Percentiles rank a stretch among this genome's conserved stretches.
phyloP scores from a whole-genome alignment of 192 early-diverging fungal species.

The Backusella macrospora region DNA sequence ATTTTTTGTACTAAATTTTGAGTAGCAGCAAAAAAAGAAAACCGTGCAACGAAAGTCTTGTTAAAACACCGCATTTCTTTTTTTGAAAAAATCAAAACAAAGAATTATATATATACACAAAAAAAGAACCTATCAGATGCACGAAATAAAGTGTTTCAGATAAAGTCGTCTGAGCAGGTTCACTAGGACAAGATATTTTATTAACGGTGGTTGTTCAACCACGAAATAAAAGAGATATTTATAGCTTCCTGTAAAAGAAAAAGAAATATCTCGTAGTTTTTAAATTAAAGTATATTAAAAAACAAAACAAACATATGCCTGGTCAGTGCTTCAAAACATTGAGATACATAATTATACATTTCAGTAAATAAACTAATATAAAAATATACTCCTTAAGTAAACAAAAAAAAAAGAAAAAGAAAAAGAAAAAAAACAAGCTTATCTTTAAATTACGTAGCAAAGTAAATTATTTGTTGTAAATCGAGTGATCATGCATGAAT shows the following conservation, averaged over 20 bases:
- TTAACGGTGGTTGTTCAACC: neutral
- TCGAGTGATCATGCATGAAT: conserved; percentile 8
- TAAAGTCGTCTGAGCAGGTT: neutral
- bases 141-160: conserved; percentile 10
- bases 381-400: conserved; percentile 8
- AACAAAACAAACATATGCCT: conserved; percentile 15
- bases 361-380: conserved; percentile 14
- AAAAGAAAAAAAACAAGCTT: neutral
- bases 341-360: conserved; percentile 10
- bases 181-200: conserved; percentile 11
- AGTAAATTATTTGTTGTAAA: neutral
- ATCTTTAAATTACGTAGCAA: conserved; percentile 1
- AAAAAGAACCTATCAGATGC: conserved; percentile 12
- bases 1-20: neutral
- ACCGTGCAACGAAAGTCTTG: neutral
- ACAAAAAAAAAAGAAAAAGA: neutral
- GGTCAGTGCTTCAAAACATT: conserved; percentile 17
- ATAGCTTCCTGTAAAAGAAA: neutral
- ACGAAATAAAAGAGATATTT: neutral
- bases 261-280: neutral
- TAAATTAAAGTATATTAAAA: conserved; percentile 15
- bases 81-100: neutral
- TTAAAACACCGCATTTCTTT: neutral
- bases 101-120: neutral
- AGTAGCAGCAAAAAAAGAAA: neutral